Evolutionary conservation across 805 yeast genomes (phyloP).

Genomic region (Ogataea paradorogensis): DNA sequence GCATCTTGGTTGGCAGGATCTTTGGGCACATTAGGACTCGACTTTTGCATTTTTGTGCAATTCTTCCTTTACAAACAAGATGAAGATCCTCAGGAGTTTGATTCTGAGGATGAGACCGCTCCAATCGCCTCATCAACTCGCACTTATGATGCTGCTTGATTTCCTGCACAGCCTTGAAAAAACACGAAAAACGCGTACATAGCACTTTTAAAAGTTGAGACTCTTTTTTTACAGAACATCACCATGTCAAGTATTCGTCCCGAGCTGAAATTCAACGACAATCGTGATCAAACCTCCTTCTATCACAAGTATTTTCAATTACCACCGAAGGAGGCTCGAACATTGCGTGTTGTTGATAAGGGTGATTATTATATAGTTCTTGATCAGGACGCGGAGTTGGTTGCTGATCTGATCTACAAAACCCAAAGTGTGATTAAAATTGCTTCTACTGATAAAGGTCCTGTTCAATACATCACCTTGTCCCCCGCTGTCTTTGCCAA

Average conservation of each 20-base stretch:
- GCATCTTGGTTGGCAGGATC: constrained; percentile 93
- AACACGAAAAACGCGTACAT: constrained; percentile 4
- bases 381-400: constrained; percentile 70
- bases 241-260: constrained; percentile 41
- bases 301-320: constrained; percentile 47
- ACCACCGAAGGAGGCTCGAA: constrained; percentile 46
- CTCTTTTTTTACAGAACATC: neutral
- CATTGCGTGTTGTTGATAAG: constrained; percentile 74
- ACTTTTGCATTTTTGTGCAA: constrained; percentile 79
- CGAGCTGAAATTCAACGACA: constrained; percentile 55
- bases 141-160: constrained; percentile 9
- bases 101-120: constrained; percentile 19
- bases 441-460: constrained; percentile 37
- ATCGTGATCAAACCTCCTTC: constrained; percentile 45
- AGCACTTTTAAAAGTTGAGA: constrained; percentile 2
- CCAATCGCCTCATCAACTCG: constrained; percentile 11
- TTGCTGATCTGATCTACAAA: constrained; percentile 81
- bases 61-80: constrained; percentile 66
- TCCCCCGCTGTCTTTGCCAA: constrained; percentile 71
- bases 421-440: constrained; percentile 76
- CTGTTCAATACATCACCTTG: constrained; percentile 64
- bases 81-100: constrained; percentile 28
- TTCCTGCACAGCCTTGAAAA: neutral
- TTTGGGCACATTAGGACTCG: constrained; percentile 80
- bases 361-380: constrained; percentile 78